Evolutionary conservation across 2,329 filamentous ascomycete genomes (phyloP).

Genomic region (Tolypocladium cylindrosporum): DNA sequence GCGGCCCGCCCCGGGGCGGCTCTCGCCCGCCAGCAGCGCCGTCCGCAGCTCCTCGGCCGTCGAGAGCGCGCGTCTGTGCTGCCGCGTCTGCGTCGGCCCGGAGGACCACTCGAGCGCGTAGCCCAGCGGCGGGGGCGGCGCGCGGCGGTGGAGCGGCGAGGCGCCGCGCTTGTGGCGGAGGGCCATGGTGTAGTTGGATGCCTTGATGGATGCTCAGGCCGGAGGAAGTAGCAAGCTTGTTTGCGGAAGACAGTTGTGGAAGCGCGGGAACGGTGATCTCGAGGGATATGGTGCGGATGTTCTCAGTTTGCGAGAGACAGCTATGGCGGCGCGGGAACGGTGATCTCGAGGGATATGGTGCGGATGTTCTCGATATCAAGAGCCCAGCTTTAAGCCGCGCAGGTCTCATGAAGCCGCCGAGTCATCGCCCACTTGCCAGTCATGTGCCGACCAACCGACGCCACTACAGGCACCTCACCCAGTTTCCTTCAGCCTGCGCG

Average conservation of each 20-base stretch:
- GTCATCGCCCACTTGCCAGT: not conserved
- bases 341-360: not conserved
- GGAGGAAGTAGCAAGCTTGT: no score
- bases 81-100: constrained; percentile 1
- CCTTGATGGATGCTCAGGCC: not conserved
- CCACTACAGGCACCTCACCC: not conserved
- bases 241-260: not conserved
- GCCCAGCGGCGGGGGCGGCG: constrained; percentile 3
- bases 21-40: constrained; percentile 4
- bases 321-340: not conserved
- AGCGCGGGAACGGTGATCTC: not conserved
- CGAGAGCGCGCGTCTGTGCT: constrained; percentile 4
- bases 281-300: not conserved
- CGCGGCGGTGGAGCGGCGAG: not conserved
- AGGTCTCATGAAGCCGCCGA: not conserved
- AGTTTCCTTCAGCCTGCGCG: not conserved
- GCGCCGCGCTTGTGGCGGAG: not conserved
- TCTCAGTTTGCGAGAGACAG: not conserved
- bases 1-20: not conserved
- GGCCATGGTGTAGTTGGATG: not conserved
- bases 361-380: not conserved
- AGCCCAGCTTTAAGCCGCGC: not conserved
- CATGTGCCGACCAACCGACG: not conserved
- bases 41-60: constrained; percentile 5
- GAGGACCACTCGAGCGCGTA: constrained; percentile 8